These are phyloP conservation scores for Rickenella mellea DNA, from an alignment of 768 basidiomycete species.

Conservation along the genomic window DNA sequence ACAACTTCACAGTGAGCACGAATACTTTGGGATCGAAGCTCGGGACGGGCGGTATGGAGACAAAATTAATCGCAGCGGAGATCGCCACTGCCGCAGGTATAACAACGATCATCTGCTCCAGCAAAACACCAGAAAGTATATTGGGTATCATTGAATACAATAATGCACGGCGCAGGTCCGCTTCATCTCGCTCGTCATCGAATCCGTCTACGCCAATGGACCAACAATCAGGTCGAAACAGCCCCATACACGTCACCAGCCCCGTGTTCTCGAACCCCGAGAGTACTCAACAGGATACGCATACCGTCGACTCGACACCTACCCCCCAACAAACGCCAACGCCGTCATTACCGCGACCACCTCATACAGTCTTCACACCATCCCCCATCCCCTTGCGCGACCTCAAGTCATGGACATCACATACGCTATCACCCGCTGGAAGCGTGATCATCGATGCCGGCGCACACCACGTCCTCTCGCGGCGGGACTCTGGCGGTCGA, in stretches of 20 bases:
- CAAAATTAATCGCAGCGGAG: slow-evolving; percentile 96
- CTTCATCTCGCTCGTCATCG: slow-evolving; percentile 18
- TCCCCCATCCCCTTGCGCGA: slow-evolving; percentile 66
- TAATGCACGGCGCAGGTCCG: slow-evolving; percentile 25
- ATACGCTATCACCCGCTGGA: slow-evolving; percentile 85
- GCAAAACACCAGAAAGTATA: slow-evolving; percentile 67
- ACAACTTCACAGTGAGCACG: slow-evolving; percentile 62
- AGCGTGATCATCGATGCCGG: slow-evolving; percentile 83
- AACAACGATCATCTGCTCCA: slow-evolving; percentile 82
- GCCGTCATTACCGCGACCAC: slow-evolving; percentile 39
- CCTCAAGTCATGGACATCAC: slow-evolving; percentile 94
- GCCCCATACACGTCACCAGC: slow-evolving; percentile 11
- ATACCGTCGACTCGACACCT: neutral
- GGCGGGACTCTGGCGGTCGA: slow-evolving; percentile 81
- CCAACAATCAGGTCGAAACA: slow-evolving; percentile 15
- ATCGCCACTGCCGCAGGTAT: slow-evolving; percentile 94
- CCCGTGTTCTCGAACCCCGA: slow-evolving; percentile 6
- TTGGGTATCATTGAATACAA: slow-evolving; percentile 78
- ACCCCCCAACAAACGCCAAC: neutral
- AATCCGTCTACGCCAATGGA: slow-evolving; percentile 26
- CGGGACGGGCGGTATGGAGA: slow-evolving; percentile 99
- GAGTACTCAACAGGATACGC: neutral
- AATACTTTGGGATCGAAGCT: slow-evolving; percentile 86
- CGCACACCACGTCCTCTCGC: slow-evolving; percentile 77
- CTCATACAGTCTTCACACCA: slow-evolving; percentile 84